Percentiles rank a stretch among this genome's conserved stretches.
phyloP scores from a whole-genome alignment of 208 protist genomes.

The Acanthamoeba royreba region DNA sequence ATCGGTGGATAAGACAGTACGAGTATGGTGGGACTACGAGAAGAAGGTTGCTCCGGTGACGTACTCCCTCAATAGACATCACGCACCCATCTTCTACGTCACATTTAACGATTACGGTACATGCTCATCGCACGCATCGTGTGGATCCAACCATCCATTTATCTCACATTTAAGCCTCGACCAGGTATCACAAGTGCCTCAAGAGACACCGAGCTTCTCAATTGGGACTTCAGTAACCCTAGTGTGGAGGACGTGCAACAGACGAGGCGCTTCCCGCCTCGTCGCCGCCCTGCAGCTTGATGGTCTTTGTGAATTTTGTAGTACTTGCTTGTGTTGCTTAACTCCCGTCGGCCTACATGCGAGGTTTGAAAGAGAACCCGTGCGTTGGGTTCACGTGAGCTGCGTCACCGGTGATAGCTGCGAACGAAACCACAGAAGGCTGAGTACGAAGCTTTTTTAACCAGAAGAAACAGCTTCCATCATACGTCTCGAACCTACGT shows the following conservation, averaged over 20 bases:
- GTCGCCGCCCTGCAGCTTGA: too few species aligned
- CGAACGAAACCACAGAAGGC: too few species aligned
- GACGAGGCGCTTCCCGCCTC: not conserved
- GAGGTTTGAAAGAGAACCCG: too few species aligned
- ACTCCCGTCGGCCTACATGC: too few species aligned
- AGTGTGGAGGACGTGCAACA: not conserved
- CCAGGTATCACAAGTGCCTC: not conserved
- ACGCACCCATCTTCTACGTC: not conserved
- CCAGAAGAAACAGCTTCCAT: too few species aligned
- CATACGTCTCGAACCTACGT: too few species aligned
- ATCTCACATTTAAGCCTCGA: too few species aligned
- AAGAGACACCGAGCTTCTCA: not conserved
- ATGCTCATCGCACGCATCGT: not conserved
- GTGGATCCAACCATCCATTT: not conserved
- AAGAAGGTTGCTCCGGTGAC: not conserved
- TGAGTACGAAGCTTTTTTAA: too few species aligned
- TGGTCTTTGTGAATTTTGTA: too few species aligned
- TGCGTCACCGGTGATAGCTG: too few species aligned
- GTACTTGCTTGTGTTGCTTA: too few species aligned
- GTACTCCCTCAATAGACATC: not conserved
- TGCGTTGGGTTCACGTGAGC: too few species aligned
- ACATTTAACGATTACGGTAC: not conserved
- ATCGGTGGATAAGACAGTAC: not conserved
- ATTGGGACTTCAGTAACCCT: not conserved
- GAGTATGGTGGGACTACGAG: conserved; percentile 6